phyloP scores from a whole-genome alignment of 768 basidiomycete genomes.

The Boletales sp. region DNA sequence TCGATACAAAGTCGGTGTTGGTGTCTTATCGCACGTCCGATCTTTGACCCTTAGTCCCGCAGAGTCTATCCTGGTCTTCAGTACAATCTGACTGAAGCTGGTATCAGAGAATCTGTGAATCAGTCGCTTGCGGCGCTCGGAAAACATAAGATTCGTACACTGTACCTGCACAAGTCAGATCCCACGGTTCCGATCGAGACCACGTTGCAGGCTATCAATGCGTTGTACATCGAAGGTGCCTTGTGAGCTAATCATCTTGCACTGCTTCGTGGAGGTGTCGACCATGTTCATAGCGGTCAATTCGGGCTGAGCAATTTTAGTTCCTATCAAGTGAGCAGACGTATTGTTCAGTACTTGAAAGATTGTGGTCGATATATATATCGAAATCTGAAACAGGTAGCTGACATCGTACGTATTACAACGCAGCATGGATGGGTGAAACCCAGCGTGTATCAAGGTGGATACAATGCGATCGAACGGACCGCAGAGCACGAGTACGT shows the following conservation, averaged over 20 bases:
- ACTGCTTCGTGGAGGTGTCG: too few relatives aligned
- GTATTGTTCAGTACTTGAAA: not conserved
- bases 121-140: slow-evolving; percentile 9
- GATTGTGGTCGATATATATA: not conserved
- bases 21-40: too few relatives aligned
- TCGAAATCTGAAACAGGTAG: slow-evolving; percentile 27
- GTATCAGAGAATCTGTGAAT: slow-evolving; percentile 12
- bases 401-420: slow-evolving; percentile 44
- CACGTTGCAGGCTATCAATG: slow-evolving; percentile 43
- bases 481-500: slow-evolving; percentile 33
- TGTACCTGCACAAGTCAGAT: slow-evolving; percentile 47
- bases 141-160: slow-evolving; percentile 9
- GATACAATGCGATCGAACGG: slow-evolving; percentile 45
- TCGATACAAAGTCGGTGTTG: slow-evolving; percentile 17
- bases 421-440: slow-evolving; percentile 43
- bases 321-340: slow-evolving; percentile 33
- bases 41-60: not conserved
- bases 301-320: slow-evolving; percentile 15
- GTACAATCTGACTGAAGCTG: slow-evolving; percentile 4
- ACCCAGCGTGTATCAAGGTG: slow-evolving; percentile 48
- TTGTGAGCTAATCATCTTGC: slow-evolving; percentile 34
- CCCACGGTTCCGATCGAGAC: slow-evolving; percentile 42
- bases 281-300: slow-evolving; percentile 2
- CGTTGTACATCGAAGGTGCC: slow-evolving; percentile 48
- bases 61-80: slow-evolving; percentile 8